These are phyloP conservation scores for Narthecium ossifragum DNA, from an alignment of 106 monocot species.

Conservation along the genomic window DNA sequence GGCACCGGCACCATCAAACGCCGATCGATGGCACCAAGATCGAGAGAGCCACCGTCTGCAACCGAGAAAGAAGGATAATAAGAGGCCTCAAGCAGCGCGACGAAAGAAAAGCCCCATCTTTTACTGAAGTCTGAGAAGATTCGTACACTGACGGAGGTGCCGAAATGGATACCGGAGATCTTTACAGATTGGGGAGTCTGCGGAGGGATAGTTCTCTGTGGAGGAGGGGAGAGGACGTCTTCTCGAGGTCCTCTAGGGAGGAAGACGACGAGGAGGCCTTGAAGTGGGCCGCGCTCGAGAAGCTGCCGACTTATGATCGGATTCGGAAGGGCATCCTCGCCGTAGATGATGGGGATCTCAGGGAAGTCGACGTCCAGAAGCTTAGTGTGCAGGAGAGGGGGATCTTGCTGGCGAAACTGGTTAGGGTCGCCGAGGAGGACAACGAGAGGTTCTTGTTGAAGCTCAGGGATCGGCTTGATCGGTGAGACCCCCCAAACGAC, in stretches of 20 bases:
- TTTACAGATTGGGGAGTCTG: constrained; percentile 2
- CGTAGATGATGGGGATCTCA: constrained; percentile 1
- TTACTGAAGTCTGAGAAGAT: too few relatives aligned
- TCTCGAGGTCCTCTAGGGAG: constrained; percentile 22
- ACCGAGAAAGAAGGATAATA: too few relatives aligned
- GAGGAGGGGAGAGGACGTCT: too few relatives aligned
- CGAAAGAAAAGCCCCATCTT: too few relatives aligned
- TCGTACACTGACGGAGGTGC: too few relatives aligned
- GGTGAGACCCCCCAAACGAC: too few relatives aligned
- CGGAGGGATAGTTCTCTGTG: too few relatives aligned
- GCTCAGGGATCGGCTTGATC: constrained; percentile 59
- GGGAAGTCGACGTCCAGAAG: constrained; percentile 45
- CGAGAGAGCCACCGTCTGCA: too few relatives aligned
- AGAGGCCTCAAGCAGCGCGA: too few relatives aligned
- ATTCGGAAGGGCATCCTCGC: constrained; percentile 29
- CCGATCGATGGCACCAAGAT: too few relatives aligned
- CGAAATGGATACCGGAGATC: constrained; percentile 15
- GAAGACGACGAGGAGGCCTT: constrained; percentile 61
- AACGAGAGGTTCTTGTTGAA: constrained; percentile 58
- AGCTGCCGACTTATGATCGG: constrained; percentile 40
- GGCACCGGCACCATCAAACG: too few relatives aligned
- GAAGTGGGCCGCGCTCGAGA: constrained; percentile 58
- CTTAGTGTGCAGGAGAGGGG: constrained; percentile 35
- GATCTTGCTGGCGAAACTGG: constrained; percentile 41
- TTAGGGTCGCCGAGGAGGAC: constrained; percentile 52